These are phyloP conservation scores for Kregervanrija delftensis DNA, from an alignment of 805 yeast genomes.

Conservation along the genomic window DNA sequence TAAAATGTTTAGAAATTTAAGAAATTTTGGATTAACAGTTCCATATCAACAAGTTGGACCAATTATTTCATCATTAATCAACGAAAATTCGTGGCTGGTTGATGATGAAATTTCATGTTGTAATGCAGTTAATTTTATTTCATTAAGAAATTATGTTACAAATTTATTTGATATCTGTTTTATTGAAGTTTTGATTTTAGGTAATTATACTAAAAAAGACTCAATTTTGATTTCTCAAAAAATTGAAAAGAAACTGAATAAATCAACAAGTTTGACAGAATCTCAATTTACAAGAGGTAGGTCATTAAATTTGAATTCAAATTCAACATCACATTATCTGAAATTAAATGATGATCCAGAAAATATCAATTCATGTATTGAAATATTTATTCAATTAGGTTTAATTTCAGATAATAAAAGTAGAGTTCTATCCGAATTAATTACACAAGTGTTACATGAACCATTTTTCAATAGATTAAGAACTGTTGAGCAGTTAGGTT, in stretches of 20 bases:
- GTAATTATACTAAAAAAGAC: conserved; percentile 55
- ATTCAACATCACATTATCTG: conserved; percentile 39
- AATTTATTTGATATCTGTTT: conserved; percentile 53
- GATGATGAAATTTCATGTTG: conserved; percentile 50
- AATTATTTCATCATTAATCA: conserved; percentile 54
- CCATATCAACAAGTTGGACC: conserved; percentile 77
- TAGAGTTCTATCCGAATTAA: conserved; percentile 51
- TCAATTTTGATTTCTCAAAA: conserved; percentile 44
- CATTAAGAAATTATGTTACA: conserved; percentile 35
- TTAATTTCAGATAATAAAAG: conserved; percentile 34
- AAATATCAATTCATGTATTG: conserved; percentile 80
- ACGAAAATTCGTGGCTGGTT: conserved; percentile 62
- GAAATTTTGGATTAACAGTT: conserved; percentile 62
- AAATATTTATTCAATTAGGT: conserved; percentile 67
- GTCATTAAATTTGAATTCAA: conserved; percentile 35
- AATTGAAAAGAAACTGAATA: conserved; percentile 26
- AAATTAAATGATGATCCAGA: conserved; percentile 50
- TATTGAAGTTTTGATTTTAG: conserved; percentile 68
- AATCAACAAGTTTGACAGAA: conserved; percentile 32
- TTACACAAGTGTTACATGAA: conserved; percentile 70
- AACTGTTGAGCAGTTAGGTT: conserved; percentile 93
- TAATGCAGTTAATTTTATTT: conserved; percentile 42
- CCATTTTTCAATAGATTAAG: conserved; percentile 87
- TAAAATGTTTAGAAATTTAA: conserved; percentile 51
- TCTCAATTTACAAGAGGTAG: conserved; percentile 39